Conservation (phyloP, 1,139 yeast species). For the Taphrina populina region DNA sequence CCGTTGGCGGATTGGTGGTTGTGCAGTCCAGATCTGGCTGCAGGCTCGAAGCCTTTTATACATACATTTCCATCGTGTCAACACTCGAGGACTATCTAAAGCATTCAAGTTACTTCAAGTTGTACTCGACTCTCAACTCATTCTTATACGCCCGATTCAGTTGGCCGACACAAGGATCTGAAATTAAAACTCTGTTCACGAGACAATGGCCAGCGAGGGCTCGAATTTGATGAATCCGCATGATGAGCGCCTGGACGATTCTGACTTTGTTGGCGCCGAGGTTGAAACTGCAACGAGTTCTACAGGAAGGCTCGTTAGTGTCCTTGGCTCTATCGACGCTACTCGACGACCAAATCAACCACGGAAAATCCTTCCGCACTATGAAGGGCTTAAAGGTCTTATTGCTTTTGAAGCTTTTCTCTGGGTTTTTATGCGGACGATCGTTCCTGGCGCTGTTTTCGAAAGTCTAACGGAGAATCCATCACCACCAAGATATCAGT, state of each 20-base stretch:
- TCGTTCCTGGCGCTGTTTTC: conserved; percentile 32
- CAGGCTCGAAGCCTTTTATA: no score
- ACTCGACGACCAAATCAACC: conserved; percentile 7
- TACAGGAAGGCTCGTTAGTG: neutral
- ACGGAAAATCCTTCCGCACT: neutral
- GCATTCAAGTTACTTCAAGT: no score
- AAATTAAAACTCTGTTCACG: no score
- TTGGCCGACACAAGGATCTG: no score
- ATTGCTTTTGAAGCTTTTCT: conserved; percentile 31
- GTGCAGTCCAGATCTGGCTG: no score
- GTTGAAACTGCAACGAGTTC: neutral
- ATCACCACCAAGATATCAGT: conserved; percentile 26
- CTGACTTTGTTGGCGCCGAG: conserved; percentile 32
- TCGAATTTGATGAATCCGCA: conserved; percentile 10
- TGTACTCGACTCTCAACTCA: no score
- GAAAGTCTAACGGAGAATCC: conserved; percentile 25
- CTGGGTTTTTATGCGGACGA: conserved; percentile 31
- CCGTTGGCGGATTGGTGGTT: no score
- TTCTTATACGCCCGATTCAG: no score
- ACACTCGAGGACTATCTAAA: no score
- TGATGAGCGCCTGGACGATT: conserved; percentile 24
- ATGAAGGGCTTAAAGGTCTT: conserved; percentile 27
- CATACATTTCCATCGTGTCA: no score
- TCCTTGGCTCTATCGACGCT: conserved; percentile 12
- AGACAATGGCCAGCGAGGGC: conserved; percentile 10